Evolutionary conservation across 1,284 basidiomycete species (phyloP).

Genomic region (Tilletiopsis washingtonensis): DNA sequence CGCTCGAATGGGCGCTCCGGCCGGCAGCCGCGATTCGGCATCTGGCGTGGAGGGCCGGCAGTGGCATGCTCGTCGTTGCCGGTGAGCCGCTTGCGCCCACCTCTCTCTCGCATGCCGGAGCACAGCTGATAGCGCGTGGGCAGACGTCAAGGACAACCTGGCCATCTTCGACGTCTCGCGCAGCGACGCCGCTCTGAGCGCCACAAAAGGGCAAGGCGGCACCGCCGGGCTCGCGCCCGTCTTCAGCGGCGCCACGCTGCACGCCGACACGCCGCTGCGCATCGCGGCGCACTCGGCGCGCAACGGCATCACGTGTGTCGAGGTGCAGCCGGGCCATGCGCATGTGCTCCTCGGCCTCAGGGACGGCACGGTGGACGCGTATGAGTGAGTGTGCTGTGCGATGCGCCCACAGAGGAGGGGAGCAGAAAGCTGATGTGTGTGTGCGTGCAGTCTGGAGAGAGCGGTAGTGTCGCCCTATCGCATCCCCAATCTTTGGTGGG

Average conservation of each 20-base stretch:
- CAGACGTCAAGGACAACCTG: constrained; percentile 62
- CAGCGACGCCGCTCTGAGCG: constrained; percentile 46
- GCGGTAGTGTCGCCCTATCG: constrained; percentile 39
- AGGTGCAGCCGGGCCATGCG: constrained; percentile 64
- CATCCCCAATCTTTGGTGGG: constrained; percentile 58
- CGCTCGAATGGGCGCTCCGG: constrained; percentile 55
- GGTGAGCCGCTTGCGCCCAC: constrained; percentile 51
- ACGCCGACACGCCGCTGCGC: constrained; percentile 27
- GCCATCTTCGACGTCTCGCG: constrained; percentile 63
- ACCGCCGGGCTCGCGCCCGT: constrained; percentile 52
- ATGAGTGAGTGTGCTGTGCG: constrained; percentile 24
- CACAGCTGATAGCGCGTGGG: not conserved
- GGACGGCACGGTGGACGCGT: constrained; percentile 50
- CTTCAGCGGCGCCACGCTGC: not conserved
- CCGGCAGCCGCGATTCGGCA: constrained; percentile 57
- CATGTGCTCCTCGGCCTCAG: constrained; percentile 58
- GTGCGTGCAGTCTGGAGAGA: constrained; percentile 37
- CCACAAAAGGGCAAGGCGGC: too few species aligned
- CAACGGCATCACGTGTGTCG: constrained; percentile 53
- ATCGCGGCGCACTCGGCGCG: constrained; percentile 29
- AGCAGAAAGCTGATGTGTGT: not conserved
- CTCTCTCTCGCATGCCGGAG: not conserved
- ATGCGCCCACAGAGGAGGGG: not conserved
- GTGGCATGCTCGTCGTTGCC: constrained; percentile 59
- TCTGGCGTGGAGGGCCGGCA: constrained; percentile 58